A percentile compares a stretch with the other conserved stretches of the same genome.
phyloP scores from a whole-genome alignment of 495 filamentous ascomycete species.

The Geopyxis carbonaria region DNA sequence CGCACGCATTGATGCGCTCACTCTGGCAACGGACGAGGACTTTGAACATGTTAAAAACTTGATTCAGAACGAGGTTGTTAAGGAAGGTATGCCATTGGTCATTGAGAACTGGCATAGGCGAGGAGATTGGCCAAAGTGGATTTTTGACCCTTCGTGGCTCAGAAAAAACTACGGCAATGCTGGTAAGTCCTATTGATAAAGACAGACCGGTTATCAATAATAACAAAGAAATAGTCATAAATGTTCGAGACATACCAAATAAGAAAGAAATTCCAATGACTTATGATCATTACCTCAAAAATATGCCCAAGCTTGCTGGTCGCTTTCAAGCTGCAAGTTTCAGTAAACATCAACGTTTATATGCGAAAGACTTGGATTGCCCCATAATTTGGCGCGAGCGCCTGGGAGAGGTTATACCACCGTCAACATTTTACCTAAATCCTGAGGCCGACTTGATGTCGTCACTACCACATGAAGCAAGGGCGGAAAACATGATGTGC shows the following conservation, averaged over 20 bases:
- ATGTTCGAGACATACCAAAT: conserved; percentile 56
- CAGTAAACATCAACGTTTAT: conserved; percentile 61
- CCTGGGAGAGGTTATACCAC: conserved; percentile 58
- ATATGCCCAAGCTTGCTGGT: conserved; percentile 57
- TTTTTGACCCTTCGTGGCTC: conserved; percentile 71
- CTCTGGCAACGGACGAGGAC: conserved; percentile 55
- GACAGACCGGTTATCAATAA: conserved; percentile 4
- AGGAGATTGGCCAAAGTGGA: conserved; percentile 42
- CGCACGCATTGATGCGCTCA: conserved; percentile 30
- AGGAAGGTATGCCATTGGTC: conserved; percentile 70
- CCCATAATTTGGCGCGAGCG: conserved; percentile 66
- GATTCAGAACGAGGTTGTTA: conserved; percentile 58
- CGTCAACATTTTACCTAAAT: conserved; percentile 61
- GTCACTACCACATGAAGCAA: conserved; percentile 65
- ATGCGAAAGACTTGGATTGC: conserved; percentile 91
- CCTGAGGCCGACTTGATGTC: conserved; percentile 84
- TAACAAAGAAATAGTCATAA: conserved; percentile 31
- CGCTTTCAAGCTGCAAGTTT: conserved; percentile 54
- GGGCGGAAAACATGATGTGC: conserved; percentile 93
- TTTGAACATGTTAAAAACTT: conserved; percentile 65
- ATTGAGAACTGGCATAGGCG: conserved; percentile 64
- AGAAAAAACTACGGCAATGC: conserved; percentile 54
- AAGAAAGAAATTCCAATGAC: conserved; percentile 59
- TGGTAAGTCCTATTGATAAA: conserved; percentile 32
- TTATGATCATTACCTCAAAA: conserved; percentile 72